Conservation (phyloP, 768 basidiomycete species). For the Phylloporus arenicola region DNA sequence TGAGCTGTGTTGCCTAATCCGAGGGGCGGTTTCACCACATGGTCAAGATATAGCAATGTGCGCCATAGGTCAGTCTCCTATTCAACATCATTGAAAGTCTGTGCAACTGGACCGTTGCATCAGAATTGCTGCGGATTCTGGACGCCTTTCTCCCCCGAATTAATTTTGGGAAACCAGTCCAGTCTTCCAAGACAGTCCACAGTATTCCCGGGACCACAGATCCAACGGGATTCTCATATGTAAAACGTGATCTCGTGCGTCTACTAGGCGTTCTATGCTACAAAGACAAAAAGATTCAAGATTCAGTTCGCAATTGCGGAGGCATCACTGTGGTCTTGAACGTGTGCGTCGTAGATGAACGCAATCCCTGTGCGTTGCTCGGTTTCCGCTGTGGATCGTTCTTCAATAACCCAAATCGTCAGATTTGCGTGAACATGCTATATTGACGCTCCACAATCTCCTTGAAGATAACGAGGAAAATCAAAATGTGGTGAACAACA, state of each 20-base stretch:
- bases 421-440: conserved; percentile 88
- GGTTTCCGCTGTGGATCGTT: not conserved
- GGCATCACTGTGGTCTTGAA: conserved; percentile 83
- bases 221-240: conserved; percentile 64
- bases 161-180: conserved; percentile 65
- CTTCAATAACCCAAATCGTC: conserved; percentile 3
- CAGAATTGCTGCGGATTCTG: conserved; percentile 70
- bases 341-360: conserved; percentile 84
- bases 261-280: conserved; percentile 76
- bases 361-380: conserved; percentile 81
- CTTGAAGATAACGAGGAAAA: conserved; percentile 74
- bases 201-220: conserved; percentile 30
- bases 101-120: conserved; percentile 32
- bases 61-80: conserved; percentile 48
- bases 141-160: conserved; percentile 83
- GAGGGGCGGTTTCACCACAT: conserved; percentile 36
- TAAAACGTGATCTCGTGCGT: conserved; percentile 88
- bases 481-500: conserved; percentile 70
- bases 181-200: conserved; percentile 3
- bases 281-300: conserved; percentile 59
- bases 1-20: conserved; percentile 37
- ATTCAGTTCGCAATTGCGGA: conserved; percentile 61
- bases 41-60: conserved; percentile 47
- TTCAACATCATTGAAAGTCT: not conserved
- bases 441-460: conserved; percentile 77